These are phyloP conservation scores for Aspergillus persii DNA, from an alignment of 2,329 filamentous ascomycete genomes.

Conservation along the genomic window DNA sequence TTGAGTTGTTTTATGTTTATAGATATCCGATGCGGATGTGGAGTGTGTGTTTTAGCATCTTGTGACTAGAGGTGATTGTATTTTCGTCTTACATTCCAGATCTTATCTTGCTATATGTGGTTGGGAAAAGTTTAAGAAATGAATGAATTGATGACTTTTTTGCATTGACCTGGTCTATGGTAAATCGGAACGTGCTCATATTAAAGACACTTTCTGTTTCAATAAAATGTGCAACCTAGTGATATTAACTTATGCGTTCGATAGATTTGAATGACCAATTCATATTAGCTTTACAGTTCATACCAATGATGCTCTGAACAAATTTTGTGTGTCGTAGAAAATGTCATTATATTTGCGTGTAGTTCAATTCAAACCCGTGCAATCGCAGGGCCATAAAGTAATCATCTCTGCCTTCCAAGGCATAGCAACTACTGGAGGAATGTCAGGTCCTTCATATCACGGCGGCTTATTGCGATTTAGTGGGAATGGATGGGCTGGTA, in stretches of 20 bases:
- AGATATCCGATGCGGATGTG: slow-evolving; percentile 21
- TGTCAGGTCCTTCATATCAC: neutral
- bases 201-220: neutral
- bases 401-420: neutral
- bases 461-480: neutral
- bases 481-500: too few relatives aligned
- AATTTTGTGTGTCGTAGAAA: neutral
- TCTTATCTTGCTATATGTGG: neutral
- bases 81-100: neutral
- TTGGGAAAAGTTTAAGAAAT: slow-evolving; percentile 2
- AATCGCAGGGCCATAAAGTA: neutral
- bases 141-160: neutral
- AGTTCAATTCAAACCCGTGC: neutral
- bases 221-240: neutral
- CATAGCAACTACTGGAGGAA: neutral
- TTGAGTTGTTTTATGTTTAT: slow-evolving; percentile 13
- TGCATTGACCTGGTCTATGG: neutral
- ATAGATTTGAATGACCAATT: too few relatives aligned
- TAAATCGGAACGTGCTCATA: neutral
- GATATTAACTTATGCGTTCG: too few relatives aligned
- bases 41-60: slow-evolving; percentile 8
- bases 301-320: too few relatives aligned
- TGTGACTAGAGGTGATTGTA: slow-evolving; percentile 3
- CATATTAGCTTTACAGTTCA: too few relatives aligned
- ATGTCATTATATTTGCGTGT: neutral